Base-by-base conservation (phyloP, 1,284 basidiomycete species). In the Puccinia polysora region DNA sequence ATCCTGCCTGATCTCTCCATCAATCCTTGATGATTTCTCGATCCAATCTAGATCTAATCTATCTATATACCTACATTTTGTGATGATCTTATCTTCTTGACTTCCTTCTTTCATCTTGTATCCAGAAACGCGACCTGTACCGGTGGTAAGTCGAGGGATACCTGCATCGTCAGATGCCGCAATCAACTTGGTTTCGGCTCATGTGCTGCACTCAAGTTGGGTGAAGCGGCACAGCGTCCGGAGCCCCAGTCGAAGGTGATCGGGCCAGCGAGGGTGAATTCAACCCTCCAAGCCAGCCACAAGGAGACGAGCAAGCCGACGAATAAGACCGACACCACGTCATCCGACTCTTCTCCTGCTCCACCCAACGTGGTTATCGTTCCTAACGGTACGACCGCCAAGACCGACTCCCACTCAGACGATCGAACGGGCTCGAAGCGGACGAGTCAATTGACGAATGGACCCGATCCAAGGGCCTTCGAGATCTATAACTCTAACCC, bases 131-230 rank as follows among this genome's bases (percentile, higher is more conserved):
- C 68, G 18, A 71, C 56, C 18, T 71, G 68, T 34, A 62, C 68
- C 23, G 68, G 58, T 40, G 68, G 68, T 18, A 52, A 60, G 34
- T 43, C 20, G 14, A 52, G 43, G 14, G 50, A 71, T 28, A 58
- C 59, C 30, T 71, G 68, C 50, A 58, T 71, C n/a, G 50, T 71
- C n/a, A 56, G 68, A 49, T 71, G 68, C 56, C 56, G 68, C 3
- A 71, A 71, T 52, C 45, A 60, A 47, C 30, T 71, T n/a, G 68
- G 68, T 10, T 71, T 71, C 30, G 68, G 68, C 20, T 71, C 68
- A 10, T 71, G 68, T 53, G 68, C 59, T 45, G 68, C 68, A 38
- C 56, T 71, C n/a, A 69, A 69, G 45, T 40, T 69, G n/a, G 55
- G 67, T 50, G 60, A 45, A 18, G 40, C 45, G 15, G 28, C 30